A percentile compares a stretch with the other conserved stretches of the same genome.
phyloP scores from a whole-genome alignment of 192 early-diverging fungal species.

The Physocladia obscura region DNA sequence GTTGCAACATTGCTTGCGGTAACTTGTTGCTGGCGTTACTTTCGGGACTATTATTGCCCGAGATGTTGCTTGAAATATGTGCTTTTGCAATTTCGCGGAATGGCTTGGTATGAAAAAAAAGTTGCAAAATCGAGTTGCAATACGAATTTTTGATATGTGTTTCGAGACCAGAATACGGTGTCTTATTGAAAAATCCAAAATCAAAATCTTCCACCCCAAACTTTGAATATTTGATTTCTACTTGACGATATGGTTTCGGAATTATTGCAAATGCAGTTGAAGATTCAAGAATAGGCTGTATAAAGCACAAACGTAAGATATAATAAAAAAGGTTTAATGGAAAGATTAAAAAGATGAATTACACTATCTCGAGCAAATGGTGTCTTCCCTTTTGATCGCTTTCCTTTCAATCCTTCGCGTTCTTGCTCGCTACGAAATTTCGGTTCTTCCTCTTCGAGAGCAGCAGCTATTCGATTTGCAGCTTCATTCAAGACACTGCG shows the following conservation, averaged over 20 bases:
- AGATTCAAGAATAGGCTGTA: slow-evolving; percentile 12
- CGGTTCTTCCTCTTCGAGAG: slow-evolving; percentile 58
- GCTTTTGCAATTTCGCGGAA: slow-evolving; percentile 68
- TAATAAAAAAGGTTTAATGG: neutral
- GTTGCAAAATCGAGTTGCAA: slow-evolving; percentile 86
- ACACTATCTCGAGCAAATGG: slow-evolving; percentile 14
- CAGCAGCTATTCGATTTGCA: too few relatives aligned
- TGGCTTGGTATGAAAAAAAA: slow-evolving; percentile 69
- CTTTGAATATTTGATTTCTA: slow-evolving; percentile 86
- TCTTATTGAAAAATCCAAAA: slow-evolving; percentile 95
- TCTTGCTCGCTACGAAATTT: slow-evolving; percentile 83
- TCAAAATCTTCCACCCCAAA: slow-evolving; percentile 99
- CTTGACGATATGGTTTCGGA: slow-evolving; percentile 70
- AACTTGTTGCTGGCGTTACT: too few relatives aligned
- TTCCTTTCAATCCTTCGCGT: slow-evolving; percentile 52
- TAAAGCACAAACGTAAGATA: neutral
- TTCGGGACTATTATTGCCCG: too few relatives aligned
- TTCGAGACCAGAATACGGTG: slow-evolving; percentile 84
- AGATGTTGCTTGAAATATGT: slow-evolving; percentile 53
- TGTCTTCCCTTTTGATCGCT: neutral
- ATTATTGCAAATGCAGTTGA: slow-evolving; percentile 30
- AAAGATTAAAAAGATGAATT: too few relatives aligned
- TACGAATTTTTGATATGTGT: slow-evolving; percentile 88
- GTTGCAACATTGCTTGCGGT: slow-evolving; percentile 55
- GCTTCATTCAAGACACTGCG: slow-evolving; percentile 12